Evolutionary conservation across 495 filamentous ascomycete genomes (phyloP), one percentile per base, ranked within the genome.

Genomic region (Venustampulla echinocandica): DNA sequence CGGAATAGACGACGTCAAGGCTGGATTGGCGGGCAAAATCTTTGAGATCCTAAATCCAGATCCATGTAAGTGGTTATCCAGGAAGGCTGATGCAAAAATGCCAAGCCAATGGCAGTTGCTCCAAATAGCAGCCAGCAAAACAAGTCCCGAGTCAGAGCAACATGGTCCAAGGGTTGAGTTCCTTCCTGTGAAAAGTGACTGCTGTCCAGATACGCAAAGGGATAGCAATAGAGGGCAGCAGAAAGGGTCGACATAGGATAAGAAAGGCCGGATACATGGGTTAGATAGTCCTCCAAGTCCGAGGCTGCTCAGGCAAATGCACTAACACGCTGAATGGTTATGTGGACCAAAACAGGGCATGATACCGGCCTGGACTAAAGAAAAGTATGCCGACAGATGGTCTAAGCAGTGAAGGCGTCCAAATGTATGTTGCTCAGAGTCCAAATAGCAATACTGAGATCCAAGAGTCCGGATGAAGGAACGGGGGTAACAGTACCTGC

Each of bases 1-100:
- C 92, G 42, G 89, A 95, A 62, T 94, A 99, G 50, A 99, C 92
- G 55, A 99, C 92, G 64, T 97, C 93, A 65, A 93, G 78, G 61
- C 88, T 87, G 67, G 90, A 93, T 63, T 90, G 85, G 60, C 92
- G 90, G 47, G 92, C 93, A 64, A 97, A 99, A 67, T 99, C 92
- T 86, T 99, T 99, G 33, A 99, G 79, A 66, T 99, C 93, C 92
- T 99, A 85, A 61, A 75, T 64, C 69, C 69, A 71, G 71, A 46
- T n/a, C 69, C 65, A 61, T 64, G 75, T 81, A 69, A 81, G 78
- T 77, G 64, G 67, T 58, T 63, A 56, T 73, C 70, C 72, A 67
- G 64, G 62, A 56, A 52, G 49, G 43, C 20, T 44, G 55, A 19
- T 42, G 46, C 27, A 39, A 27, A 58, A 45, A 52, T 45, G 51